Evolutionary conservation across 805 yeast genomes (phyloP), one percentile per base, ranked within the genome.

Genomic region (Starmerella asiatica): DNA sequence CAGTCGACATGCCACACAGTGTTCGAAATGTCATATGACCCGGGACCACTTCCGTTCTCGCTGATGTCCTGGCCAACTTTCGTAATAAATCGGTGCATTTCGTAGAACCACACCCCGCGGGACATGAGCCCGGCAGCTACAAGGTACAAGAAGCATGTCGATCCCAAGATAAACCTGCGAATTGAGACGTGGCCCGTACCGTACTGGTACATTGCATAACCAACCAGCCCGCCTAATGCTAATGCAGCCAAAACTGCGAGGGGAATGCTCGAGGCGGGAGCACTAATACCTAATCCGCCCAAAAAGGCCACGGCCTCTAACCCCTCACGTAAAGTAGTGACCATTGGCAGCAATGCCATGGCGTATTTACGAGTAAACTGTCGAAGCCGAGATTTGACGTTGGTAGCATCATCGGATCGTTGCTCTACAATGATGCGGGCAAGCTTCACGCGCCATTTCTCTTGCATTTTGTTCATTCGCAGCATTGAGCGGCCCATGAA

Each of bases 1-100:
- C 94, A 84, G 60, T 85, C 83, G 20, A 85, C 94, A 57, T 85
- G 96, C 96, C 96, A 85, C 2, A 85, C 76, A 5, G 91, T 75
- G 35, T 68, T 71, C 17, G 70, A 49, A 18, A 85, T 76, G 53
- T 85, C 94, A 54, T 85, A 85, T 0, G 93, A 79, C 0, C 96
- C 96, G 0, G 94, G 94, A 0, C 96, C 96, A 29, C 79, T 77
- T 2, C 96, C 96, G 1, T 77, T 72, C 60, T 85, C 96, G 31
- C 82, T 70, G 56, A 83, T 79, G 52, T 85, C 96, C 53, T 75
- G 73, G 1, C 95, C 95, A 53, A 93, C 85, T 43, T 62, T 60
- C 42, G 73, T 70, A 42, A 84, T 83, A 59, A 76, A 85, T 39
- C 62, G 64, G 58, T 85, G 91, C 35, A 83, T 61, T 56, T 85